These are phyloP conservation scores for Magnaporthales sp. DNA, from an alignment of 2,329 filamentous ascomycete genomes.

Conservation along the genomic window DNA sequence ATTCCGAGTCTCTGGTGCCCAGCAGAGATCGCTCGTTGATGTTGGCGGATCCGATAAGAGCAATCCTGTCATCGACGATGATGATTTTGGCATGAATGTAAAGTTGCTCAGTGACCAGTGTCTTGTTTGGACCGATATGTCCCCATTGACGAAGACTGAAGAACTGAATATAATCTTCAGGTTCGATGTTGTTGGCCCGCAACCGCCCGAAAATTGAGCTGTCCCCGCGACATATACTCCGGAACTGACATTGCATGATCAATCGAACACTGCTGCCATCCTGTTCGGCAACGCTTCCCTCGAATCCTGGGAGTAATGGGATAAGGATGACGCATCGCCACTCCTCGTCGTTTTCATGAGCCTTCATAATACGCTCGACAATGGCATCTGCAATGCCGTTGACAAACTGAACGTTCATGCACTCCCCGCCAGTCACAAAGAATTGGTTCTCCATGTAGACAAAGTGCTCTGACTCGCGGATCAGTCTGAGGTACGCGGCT, in stretches of 20 bases:
- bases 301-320: slow-evolving; percentile 95
- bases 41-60: slow-evolving; percentile 93
- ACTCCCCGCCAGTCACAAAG: slow-evolving; percentile 88
- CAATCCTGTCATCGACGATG: slow-evolving; percentile 87
- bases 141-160: slow-evolving; percentile 91
- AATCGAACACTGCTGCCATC: slow-evolving; percentile 90
- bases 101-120: slow-evolving; percentile 86
- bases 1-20: slow-evolving; percentile 84
- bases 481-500: slow-evolving; percentile 89
- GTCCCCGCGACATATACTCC: slow-evolving; percentile 89
- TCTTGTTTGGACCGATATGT: slow-evolving; percentile 72
- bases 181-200: slow-evolving; percentile 71
- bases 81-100: slow-evolving; percentile 98
- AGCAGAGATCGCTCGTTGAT: slow-evolving; percentile 98
- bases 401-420: slow-evolving; percentile 76
- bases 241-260: slow-evolving; percentile 95
- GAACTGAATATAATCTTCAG: slow-evolving; percentile 92
- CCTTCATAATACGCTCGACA: slow-evolving; percentile 82
- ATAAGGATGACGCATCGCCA: slow-evolving; percentile 90
- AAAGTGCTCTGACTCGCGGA: slow-evolving; percentile 91
- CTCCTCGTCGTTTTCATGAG: slow-evolving; percentile 72
- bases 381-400: slow-evolving; percentile 93
- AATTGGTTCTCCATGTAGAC: slow-evolving; percentile 99
- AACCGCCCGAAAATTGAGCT: slow-evolving; percentile 86
- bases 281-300: slow-evolving; percentile 89